These are phyloP conservation scores for Roridomyces roridus DNA, from an alignment of 768 basidiomycete genomes.

Conservation along the genomic window DNA sequence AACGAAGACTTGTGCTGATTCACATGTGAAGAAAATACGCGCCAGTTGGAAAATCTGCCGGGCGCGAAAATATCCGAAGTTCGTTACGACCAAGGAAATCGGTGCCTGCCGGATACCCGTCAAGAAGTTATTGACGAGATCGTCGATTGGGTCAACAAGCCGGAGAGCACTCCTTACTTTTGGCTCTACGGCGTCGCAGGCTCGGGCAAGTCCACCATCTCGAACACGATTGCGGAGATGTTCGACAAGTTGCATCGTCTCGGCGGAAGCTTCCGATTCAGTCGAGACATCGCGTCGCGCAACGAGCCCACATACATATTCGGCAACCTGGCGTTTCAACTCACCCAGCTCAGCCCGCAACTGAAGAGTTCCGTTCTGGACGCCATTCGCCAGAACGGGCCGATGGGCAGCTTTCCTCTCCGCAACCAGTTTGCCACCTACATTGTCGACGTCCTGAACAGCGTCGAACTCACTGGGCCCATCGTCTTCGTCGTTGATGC, in stretches of 20 bases:
- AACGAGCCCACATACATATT: slow-evolving; percentile 6
- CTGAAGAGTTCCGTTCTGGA: background rate
- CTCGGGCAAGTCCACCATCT: slow-evolving; percentile 11
- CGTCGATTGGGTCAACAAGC: too few species aligned
- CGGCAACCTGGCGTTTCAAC: too few species aligned
- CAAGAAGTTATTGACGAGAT: too few species aligned
- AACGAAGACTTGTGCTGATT: too few species aligned
- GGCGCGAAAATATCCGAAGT: slow-evolving; percentile 9
- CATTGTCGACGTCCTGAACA: too few species aligned
- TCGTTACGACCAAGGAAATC: slow-evolving; percentile 1
- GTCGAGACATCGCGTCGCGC: background rate
- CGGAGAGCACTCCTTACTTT: too few species aligned
- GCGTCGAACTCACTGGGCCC: too few species aligned
- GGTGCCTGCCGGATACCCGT: slow-evolving; percentile 8
- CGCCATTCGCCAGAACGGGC: slow-evolving; percentile 1
- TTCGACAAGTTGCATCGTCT: background rate
- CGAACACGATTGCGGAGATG: slow-evolving; percentile 4
- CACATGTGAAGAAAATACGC: background rate
- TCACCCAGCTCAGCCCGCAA: too few species aligned
- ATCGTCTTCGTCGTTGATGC: too few species aligned
- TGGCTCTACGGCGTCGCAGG: too few species aligned
- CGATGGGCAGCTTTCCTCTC: slow-evolving; percentile 4
- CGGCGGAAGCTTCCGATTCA: too few species aligned
- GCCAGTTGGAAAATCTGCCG: slow-evolving; percentile 3
- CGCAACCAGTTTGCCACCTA: too few species aligned